Evolutionary conservation across 148 eudicot species (phyloP).

Genomic region (Chenopodium formosanum): DNA sequence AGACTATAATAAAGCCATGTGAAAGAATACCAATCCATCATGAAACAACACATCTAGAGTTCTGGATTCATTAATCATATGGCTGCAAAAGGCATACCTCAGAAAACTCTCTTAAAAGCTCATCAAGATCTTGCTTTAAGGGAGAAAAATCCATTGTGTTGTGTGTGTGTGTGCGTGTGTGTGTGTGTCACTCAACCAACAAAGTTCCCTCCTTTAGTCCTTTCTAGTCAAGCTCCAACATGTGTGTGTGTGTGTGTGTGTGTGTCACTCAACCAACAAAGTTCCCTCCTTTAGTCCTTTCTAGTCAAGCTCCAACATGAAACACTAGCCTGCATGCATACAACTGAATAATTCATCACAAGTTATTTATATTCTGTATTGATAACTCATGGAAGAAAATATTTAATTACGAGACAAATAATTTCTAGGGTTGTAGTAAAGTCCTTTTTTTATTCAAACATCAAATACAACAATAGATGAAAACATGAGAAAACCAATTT

Average conservation of each 20-base stretch:
- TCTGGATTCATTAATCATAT: background rate
- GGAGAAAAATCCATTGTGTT: constrained; percentile 45
- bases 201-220: background rate
- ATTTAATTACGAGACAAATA: no score
- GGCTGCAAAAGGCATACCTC: constrained; percentile 38
- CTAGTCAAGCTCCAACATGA: background rate
- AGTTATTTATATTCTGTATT: no score
- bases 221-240: background rate
- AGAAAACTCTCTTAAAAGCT: constrained; percentile 61
- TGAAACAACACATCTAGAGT: background rate
- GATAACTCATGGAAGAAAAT: no score
- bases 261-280: background rate
- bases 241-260: background rate
- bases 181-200: background rate
- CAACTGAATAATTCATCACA: background rate
- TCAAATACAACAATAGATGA: no score
- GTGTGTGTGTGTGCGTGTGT: no score
- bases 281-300: background rate
- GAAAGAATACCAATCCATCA: background rate
- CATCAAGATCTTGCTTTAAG: constrained; percentile 75
- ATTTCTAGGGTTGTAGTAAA: no score
- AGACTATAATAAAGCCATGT: background rate
- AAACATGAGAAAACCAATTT: no score
- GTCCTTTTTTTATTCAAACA: no score
- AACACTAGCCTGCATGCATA: background rate